Conservation (phyloP, 306 rosid genomes). For the Cucurbita pepo region DNA sequence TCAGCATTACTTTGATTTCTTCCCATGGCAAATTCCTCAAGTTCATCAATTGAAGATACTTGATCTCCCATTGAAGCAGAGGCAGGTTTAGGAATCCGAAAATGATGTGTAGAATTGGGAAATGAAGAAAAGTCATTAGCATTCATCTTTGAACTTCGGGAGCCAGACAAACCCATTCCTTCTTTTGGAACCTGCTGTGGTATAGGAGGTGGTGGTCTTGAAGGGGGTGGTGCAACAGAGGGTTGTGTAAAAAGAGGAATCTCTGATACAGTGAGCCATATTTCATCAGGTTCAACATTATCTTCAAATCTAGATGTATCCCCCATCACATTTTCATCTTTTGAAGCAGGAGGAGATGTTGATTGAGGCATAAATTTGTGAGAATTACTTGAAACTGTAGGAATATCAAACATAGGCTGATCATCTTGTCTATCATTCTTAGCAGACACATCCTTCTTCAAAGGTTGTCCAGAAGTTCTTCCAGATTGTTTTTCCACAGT, state of each 20-base stretch:
- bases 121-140: slow-evolving; percentile 42
- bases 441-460: slow-evolving; percentile 39
- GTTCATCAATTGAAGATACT: slow-evolving; percentile 46
- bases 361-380: slow-evolving; percentile 41
- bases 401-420: slow-evolving; percentile 40
- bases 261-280: slow-evolving; percentile 92
- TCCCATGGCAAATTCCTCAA: slow-evolving; percentile 64
- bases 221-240: slow-evolving; percentile 94
- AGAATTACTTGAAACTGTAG: slow-evolving; percentile 42
- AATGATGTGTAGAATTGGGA: slow-evolving; percentile 33
- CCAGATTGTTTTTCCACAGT: slow-evolving; percentile 34
- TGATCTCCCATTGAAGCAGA: slow-evolving; percentile 31
- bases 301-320: slow-evolving; percentile 56
- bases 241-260: slow-evolving; percentile 87
- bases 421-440: slow-evolving; percentile 40
- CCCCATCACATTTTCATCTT: slow-evolving; percentile 30
- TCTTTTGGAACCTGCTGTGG: slow-evolving; percentile 54
- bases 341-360: slow-evolving; percentile 47
- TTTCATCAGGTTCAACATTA: slow-evolving; percentile 43
- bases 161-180: slow-evolving; percentile 26
- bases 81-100: slow-evolving; percentile 38
- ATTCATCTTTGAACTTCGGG: slow-evolving; percentile 43
- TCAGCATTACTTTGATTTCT: slow-evolving; percentile 34
- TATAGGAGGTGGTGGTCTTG: slow-evolving; percentile 95
- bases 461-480: slow-evolving; percentile 39